These are phyloP conservation scores for Monosporascus sp. DNA, from an alignment of 2,329 filamentous ascomycete species.

Conservation along the genomic window DNA sequence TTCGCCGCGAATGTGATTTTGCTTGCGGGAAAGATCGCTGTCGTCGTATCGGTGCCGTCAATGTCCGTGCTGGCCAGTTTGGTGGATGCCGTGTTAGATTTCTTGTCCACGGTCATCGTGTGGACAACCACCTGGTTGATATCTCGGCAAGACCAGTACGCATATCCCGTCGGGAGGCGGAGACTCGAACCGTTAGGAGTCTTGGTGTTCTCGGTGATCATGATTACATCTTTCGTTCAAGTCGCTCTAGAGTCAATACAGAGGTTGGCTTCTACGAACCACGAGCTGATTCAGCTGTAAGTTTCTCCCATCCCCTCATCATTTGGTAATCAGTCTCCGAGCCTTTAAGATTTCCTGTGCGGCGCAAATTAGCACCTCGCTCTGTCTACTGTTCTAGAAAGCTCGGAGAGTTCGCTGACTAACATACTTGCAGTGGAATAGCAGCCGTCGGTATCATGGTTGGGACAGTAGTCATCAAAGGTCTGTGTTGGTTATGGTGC, in stretches of 20 bases:
- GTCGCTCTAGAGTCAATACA: conserved; percentile 67
- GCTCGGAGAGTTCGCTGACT: conserved; percentile 2
- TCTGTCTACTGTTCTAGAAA: too few relatives aligned
- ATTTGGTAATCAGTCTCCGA: neutral
- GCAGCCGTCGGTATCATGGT: conserved; percentile 77
- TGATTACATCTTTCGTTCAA: conserved; percentile 80
- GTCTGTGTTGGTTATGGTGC: conserved; percentile 81
- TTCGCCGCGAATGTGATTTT: conserved; percentile 72
- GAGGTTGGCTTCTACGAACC: conserved; percentile 56
- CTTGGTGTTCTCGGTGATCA: conserved; percentile 76
- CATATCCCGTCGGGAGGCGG: conserved; percentile 72
- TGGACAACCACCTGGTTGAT: conserved; percentile 74
- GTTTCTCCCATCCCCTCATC: conserved; percentile 7
- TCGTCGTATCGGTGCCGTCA: conserved; percentile 72
- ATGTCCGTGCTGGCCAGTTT: conserved; percentile 76
- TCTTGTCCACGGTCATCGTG: conserved; percentile 75
- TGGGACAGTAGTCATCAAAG: conserved; percentile 75
- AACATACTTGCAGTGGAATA: conserved; percentile 36
- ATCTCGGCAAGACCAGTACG: conserved; percentile 66
- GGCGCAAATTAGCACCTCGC: neutral
- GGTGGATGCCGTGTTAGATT: conserved; percentile 75
- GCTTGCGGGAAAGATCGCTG: conserved; percentile 69
- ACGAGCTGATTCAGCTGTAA: conserved; percentile 63
- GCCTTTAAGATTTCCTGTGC: neutral
- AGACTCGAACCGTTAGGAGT: conserved; percentile 76